Conservation (phyloP, 495 filamentous ascomycete genomes). For the Hyaloscypha hepaticicola region DNA sequence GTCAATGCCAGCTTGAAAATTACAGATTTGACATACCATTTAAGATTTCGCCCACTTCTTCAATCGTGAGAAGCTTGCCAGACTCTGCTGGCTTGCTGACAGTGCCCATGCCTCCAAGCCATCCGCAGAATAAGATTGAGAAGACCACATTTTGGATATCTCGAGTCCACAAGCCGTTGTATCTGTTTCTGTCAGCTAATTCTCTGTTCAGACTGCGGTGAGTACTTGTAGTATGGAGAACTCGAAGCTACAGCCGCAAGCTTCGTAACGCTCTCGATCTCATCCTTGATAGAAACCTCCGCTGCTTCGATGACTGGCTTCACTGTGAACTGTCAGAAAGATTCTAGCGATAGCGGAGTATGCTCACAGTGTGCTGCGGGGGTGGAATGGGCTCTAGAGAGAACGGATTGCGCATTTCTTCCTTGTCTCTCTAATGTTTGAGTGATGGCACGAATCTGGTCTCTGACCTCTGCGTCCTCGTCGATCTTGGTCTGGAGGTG, state of each 20-base stretch:
- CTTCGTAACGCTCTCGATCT: conserved; percentile 54
- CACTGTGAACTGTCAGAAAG: conserved; percentile 24
- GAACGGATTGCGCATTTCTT: conserved; percentile 70
- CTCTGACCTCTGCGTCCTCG: conserved; percentile 75
- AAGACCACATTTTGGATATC: conserved; percentile 80
- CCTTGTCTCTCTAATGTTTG: conserved; percentile 66
- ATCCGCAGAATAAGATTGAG: conserved; percentile 70
- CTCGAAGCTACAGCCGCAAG: conserved; percentile 71
- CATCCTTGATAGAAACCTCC: conserved; percentile 54
- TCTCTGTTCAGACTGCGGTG: neutral
- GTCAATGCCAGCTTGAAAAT: conserved; percentile 13
- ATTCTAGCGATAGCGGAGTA: neutral
- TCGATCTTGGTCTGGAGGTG: conserved; percentile 87
- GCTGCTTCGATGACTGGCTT: conserved; percentile 48
- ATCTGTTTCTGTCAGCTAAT: conserved; percentile 39
- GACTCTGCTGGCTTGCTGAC: conserved; percentile 34
- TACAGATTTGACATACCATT: conserved; percentile 51
- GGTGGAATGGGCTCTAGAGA: conserved; percentile 89
- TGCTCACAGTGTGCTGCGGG: conserved; percentile 70
- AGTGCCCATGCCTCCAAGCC: conserved; percentile 64
- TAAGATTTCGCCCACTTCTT: conserved; percentile 77
- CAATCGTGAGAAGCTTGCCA: conserved; percentile 77
- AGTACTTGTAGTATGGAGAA: conserved; percentile 89
- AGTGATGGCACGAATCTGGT: conserved; percentile 79
- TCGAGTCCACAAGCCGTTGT: conserved; percentile 81